These are phyloP conservation scores for Withania somnifera DNA, from an alignment of 305 asterid species.

Conservation along the genomic window DNA sequence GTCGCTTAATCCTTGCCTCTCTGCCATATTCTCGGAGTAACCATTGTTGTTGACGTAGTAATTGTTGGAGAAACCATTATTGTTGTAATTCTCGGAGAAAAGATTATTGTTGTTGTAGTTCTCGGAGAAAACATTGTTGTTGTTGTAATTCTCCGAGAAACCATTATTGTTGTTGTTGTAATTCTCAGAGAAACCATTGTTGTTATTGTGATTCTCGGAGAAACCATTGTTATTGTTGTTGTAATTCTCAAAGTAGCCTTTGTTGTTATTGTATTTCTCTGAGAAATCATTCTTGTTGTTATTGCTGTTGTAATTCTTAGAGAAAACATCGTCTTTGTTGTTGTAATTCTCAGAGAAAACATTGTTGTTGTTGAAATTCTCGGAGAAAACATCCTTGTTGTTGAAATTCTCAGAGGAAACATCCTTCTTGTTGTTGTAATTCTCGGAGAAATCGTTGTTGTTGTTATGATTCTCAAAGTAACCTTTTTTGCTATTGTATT, in stretches of 20 bases:
- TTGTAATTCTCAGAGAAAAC: not conserved
- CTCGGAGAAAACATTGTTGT: not conserved
- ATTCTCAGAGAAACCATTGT: not conserved
- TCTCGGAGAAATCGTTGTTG: not conserved
- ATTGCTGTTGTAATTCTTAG: not conserved
- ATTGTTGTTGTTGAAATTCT: not conserved
- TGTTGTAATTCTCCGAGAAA: not conserved
- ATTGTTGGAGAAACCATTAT: not conserved
- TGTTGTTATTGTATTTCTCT: not conserved
- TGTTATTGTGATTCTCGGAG: not conserved
- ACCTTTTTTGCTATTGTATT: not conserved
- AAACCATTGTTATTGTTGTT: not conserved
- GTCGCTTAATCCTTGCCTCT: slow-evolving; percentile 41
- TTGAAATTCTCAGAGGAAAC: not conserved
- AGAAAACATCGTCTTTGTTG: not conserved
- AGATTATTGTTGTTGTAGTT: not conserved
- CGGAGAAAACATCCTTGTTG: not conserved
- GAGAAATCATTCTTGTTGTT: not conserved
- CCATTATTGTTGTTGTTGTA: not conserved
- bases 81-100: not conserved
- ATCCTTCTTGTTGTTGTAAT: not conserved
- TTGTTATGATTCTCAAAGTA: not conserved
- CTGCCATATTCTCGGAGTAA: not conserved
- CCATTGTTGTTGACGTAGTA: not conserved
- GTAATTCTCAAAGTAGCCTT: not conserved